phyloP scores from a whole-genome alignment of 176 grass and related monocot genomes.

The Calamus simplicifolius region DNA sequence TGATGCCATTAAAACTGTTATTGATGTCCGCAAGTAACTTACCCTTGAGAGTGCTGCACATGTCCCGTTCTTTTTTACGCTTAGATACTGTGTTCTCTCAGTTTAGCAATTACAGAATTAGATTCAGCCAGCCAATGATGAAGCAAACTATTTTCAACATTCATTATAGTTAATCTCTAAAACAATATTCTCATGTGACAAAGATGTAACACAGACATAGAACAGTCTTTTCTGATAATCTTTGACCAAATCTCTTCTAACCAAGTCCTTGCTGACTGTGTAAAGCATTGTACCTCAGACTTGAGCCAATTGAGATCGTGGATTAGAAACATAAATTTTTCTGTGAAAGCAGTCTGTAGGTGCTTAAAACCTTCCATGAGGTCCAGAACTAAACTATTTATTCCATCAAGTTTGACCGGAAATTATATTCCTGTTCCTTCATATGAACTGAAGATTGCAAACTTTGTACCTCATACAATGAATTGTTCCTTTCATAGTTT shows the following conservation, averaged over 20 bases:
- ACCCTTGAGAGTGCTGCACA: conserved; percentile 79
- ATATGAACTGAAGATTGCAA: conserved; percentile 35
- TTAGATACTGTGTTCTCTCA: conserved; percentile 66
- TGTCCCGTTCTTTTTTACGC: conserved; percentile 64
- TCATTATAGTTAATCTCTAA: conserved; percentile 74
- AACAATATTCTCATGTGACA: conserved; percentile 90
- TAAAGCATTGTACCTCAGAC: conserved; percentile 36
- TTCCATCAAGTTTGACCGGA: conserved; percentile 36
- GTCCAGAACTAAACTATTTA: conserved; percentile 50
- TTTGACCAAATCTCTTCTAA: conserved; percentile 82
- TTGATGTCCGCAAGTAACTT: conserved; percentile 87
- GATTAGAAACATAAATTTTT: conserved; percentile 61
- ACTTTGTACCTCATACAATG: conserved; percentile 39
- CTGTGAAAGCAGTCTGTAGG: conserved; percentile 34
- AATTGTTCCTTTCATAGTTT: conserved; percentile 32
- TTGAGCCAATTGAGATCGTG: conserved; percentile 67
- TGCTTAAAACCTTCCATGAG: conserved; percentile 49
- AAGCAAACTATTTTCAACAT: conserved; percentile 84
- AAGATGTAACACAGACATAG: conserved; percentile 78
- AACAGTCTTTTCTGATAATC: conserved; percentile 93
- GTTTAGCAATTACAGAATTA: conserved; percentile 68
- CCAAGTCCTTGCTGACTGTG: conserved; percentile 44
- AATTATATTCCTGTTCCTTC: conserved; percentile 58
- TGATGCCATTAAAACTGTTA: conserved; percentile 60
- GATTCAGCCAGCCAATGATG: conserved; percentile 53